phyloP scores from a whole-genome alignment of 306 rosid species.

The Lupinus albus region DNA sequence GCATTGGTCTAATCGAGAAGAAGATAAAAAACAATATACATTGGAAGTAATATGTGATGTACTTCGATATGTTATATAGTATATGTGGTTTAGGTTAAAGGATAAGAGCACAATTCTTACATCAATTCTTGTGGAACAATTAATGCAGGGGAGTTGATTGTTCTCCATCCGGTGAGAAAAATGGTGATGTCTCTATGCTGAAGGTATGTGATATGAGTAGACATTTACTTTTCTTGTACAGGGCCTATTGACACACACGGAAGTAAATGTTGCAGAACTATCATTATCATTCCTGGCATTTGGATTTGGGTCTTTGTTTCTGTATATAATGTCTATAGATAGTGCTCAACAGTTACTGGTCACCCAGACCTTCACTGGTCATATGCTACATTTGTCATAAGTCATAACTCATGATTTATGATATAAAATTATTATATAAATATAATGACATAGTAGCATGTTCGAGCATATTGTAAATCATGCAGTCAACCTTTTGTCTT shows the following conservation, averaged over 20 bases:
- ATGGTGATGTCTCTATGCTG: slow-evolving; percentile 67
- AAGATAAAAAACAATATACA: slow-evolving; percentile 88
- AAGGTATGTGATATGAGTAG: slow-evolving; percentile 53
- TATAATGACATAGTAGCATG: slow-evolving; percentile 23
- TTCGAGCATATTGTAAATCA: slow-evolving; percentile 33
- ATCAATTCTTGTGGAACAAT: slow-evolving; percentile 43
- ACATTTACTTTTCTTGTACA: slow-evolving; percentile 18
- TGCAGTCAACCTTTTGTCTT: slow-evolving; percentile 39
- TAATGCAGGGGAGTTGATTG: slow-evolving; percentile 79
- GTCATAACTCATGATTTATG: slow-evolving; percentile 25
- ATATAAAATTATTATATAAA: slow-evolving; percentile 16
- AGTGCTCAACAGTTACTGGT: not conserved
- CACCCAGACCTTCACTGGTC: slow-evolving; percentile 21
- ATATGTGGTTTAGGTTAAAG: slow-evolving; percentile 36
- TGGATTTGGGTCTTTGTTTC: slow-evolving; percentile 16
- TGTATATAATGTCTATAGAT: slow-evolving; percentile 11
- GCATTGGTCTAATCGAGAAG: slow-evolving; percentile 98
- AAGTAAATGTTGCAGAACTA: slow-evolving; percentile 25
- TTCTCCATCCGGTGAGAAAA: slow-evolving; percentile 67
- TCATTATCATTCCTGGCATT: slow-evolving; percentile 26
- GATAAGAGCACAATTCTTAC: slow-evolving; percentile 41
- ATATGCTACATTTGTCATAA: slow-evolving; percentile 24
- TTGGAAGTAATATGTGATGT: slow-evolving; percentile 78
- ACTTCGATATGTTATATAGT: slow-evolving; percentile 24
- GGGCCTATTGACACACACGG: slow-evolving; percentile 26